These are phyloP conservation scores for Diaporthe australafricana DNA, from an alignment of 2,329 filamentous ascomycete genomes.

Conservation along the genomic window DNA sequence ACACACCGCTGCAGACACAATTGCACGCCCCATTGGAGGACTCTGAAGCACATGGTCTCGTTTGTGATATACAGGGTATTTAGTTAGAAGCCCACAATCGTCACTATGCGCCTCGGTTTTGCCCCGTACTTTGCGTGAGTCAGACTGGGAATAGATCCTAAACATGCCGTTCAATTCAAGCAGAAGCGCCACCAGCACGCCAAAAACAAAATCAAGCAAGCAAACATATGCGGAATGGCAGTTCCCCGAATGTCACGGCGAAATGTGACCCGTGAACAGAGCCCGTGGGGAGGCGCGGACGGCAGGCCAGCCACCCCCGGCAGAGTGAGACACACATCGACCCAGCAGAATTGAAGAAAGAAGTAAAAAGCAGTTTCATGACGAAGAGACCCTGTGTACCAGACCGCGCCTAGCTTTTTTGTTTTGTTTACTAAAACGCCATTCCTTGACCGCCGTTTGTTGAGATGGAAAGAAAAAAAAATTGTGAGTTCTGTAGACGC, in stretches of 20 bases:
- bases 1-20: not conserved
- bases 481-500: not conserved
- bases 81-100: not conserved
- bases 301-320: slow-evolving; percentile 5
- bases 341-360: not conserved
- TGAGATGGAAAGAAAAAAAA: not conserved
- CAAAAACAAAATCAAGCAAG: not conserved
- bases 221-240: not conserved
- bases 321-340: not conserved
- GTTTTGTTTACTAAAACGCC: slow-evolving; percentile 30
- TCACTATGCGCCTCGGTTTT: not conserved
- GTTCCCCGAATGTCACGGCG: too few species aligned
- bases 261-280: not conserved
- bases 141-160: not conserved
- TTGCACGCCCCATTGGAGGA: not conserved
- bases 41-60: not conserved
- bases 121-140: not conserved
- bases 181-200: not conserved
- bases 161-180: not conserved
- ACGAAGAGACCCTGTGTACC: slow-evolving; percentile 5
- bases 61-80: slow-evolving; percentile 14
- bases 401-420: slow-evolving; percentile 7
- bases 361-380: slow-evolving; percentile 9
- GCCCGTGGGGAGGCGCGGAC: not conserved
- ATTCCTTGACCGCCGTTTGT: slow-evolving; percentile 18